Base-by-base conservation (phyloP, 192 early-diverging fungal species). In the Backusella mclennaniae region DNA sequence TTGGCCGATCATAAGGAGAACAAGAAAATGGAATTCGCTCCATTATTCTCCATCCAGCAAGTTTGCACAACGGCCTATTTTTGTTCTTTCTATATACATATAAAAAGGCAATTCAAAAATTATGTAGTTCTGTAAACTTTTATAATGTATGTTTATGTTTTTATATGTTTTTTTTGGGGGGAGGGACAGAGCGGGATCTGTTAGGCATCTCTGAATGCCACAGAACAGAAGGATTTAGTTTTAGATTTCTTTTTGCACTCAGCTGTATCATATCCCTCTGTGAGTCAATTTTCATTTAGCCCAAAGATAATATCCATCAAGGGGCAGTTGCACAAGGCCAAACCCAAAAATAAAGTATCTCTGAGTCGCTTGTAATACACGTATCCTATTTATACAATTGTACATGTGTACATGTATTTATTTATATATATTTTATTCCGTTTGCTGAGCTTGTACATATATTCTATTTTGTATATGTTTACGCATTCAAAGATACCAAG, bases 351-450 rank as follows among this genome's bases (percentile, higher is more conserved):
- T 63, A 63, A 63, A 29, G 56, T 63, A 63, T 23, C 11, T 63
- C 23, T 63, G 26, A 11, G 56, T 63, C 26, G 26, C 12, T 1
- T 63, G 56, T 63, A 63, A 63, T 63, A 63, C 56, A 63, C 56
- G 23, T 63, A 63, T 63, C 56, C 56, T 63, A 63, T 63, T 63
- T 63, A 63, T 63, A 63, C 56, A 63, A 63, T 63, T 26, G 56
- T 63, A 63, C 56, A 59, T 59, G 56, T 26, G 53, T 59, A 59
- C 23, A 63, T 26, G 56, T 59, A 12, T 29, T 26, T 63, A 8
- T 63, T 11, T 63, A 14, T 63, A 49, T 63, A 63, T 29, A 23
- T 8, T 23, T 59, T 63, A 14, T 63, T 29, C 56, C 56, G 56
- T 63, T 63, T 29, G 56, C 56, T 63, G 56, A 63, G 56, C 56